phyloP scores from a whole-genome alignment of 164 flowering plant species.

The Buxus sempervirens region DNA sequence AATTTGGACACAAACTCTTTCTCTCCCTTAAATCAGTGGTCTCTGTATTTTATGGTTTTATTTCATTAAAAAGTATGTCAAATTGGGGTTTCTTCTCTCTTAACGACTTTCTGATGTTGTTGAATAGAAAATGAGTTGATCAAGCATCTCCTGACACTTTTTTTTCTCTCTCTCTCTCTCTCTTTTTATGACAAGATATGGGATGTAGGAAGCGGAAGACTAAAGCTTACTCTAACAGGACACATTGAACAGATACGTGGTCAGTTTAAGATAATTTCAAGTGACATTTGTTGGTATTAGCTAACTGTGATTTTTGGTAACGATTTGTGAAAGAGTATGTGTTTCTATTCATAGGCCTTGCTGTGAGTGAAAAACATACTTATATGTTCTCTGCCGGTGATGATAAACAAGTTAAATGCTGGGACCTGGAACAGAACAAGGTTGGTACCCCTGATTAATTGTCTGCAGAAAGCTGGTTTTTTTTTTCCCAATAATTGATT shows the following conservation, averaged over 20 bases:
- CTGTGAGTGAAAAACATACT: slow-evolving; percentile 77
- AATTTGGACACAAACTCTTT: too few species aligned
- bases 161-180: slow-evolving; percentile 16
- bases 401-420: slow-evolving; percentile 97
- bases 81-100: neutral
- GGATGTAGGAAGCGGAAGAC: slow-evolving; percentile 81
- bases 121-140: too few species aligned
- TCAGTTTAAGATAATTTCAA: slow-evolving; percentile 27
- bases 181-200: slow-evolving; percentile 57
- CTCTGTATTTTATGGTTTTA: too few species aligned
- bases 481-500: too few species aligned
- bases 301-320: neutral
- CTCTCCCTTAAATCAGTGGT: too few species aligned
- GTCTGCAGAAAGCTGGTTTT: too few species aligned
- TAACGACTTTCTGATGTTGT: neutral
- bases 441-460: slow-evolving; percentile 24
- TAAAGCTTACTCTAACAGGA: slow-evolving; percentile 92
- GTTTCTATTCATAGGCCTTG: slow-evolving; percentile 68
- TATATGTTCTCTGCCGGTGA: slow-evolving; percentile 99
- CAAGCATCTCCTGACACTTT: slow-evolving; percentile 13
- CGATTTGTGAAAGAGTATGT: slow-evolving; percentile 4
- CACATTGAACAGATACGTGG: slow-evolving; percentile 97
- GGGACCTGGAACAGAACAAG: slow-evolving; percentile 99
- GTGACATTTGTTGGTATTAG: neutral
- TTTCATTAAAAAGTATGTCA: too few species aligned